A percentile compares a stretch with the other conserved stretches of the same genome.
Evolutionary conservation across 2,329 filamentous ascomycete genomes (phyloP).

Genomic region (Pseudogymnoascus sp.): DNA sequence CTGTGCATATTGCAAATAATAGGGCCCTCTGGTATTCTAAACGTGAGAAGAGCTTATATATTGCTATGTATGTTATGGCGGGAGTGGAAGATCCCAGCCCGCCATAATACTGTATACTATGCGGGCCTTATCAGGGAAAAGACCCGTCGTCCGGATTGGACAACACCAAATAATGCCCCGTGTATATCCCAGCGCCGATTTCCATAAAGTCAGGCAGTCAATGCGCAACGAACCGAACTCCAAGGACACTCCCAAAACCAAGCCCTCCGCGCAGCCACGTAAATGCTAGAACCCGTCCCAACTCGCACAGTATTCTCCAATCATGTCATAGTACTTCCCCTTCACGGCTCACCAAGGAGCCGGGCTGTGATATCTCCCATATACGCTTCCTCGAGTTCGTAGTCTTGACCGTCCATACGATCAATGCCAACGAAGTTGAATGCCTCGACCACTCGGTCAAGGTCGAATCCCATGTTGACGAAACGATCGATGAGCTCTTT

Average conservation of each 20-base stretch:
- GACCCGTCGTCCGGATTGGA: background rate
- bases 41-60: background rate
- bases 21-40: background rate
- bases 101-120: background rate
- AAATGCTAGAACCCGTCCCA: background rate
- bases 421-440: conserved; percentile 80
- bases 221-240: conserved; percentile 5
- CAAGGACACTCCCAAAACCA: conserved; percentile 1
- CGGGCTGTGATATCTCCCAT: conserved; percentile 85
- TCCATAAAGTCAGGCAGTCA: conserved; percentile 1
- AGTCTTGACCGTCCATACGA: conserved; percentile 68
- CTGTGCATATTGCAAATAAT: background rate
- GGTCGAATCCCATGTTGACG: conserved; percentile 82
- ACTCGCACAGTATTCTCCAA: background rate
- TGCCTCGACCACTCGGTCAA: conserved; percentile 78
- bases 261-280: conserved; percentile 3
- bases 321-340: background rate
- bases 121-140: background rate
- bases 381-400: conserved; percentile 81
- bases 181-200: conserved; percentile 1
- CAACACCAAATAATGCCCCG: conserved; percentile 1
- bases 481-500: conserved; percentile 78
- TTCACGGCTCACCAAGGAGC: conserved; percentile 65
- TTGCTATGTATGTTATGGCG: conserved; percentile 4
- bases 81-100: background rate